A percentile compares a stretch with the other conserved stretches of the same genome.
phyloP scores from a whole-genome alignment of 2,329 filamentous ascomycete genomes.

The Claviceps spartinae region DNA sequence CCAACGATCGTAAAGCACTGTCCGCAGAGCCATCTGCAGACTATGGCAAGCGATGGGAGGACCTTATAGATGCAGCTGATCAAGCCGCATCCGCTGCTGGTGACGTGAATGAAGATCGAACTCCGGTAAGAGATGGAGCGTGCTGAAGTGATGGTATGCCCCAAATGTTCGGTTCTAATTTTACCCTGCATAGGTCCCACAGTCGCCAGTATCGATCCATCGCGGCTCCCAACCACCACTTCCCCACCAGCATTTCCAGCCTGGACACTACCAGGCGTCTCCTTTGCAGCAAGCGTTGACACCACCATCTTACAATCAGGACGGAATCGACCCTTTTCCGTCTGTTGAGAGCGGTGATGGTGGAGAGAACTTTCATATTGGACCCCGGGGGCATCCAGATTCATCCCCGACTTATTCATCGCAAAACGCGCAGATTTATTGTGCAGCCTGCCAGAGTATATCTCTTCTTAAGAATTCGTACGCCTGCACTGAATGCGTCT shows the following conservation, averaged over 20 bases:
- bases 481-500: constrained; percentile 93
- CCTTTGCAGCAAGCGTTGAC: constrained; percentile 84
- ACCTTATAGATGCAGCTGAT: constrained; percentile 78
- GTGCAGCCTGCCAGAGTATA: constrained; percentile 69
- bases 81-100: constrained; percentile 71
- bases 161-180: not conserved
- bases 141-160: not conserved
- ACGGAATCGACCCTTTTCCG: constrained; percentile 66
- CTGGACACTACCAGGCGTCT: constrained; percentile 67
- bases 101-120: constrained; percentile 80
- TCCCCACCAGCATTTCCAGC: constrained; percentile 46
- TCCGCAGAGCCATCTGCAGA: constrained; percentile 74
- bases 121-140: constrained; percentile 51
- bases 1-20: constrained; percentile 65
- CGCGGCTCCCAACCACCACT: constrained; percentile 49
- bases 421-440: constrained; percentile 79
- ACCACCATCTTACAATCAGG: constrained; percentile 58
- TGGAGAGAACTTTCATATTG: constrained; percentile 60
- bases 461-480: constrained; percentile 72
- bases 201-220: constrained; percentile 51
- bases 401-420: constrained; percentile 64
- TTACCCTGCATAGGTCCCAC: constrained; percentile 38
- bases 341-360: constrained; percentile 72
- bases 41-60: constrained; percentile 88
- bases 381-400: constrained; percentile 47